A percentile compares a stretch with the other conserved stretches of the same genome.
These are phyloP conservation scores for Nemania sp. DNA, from an alignment of 2,329 filamentous ascomycete genomes.

Conservation along the genomic window DNA sequence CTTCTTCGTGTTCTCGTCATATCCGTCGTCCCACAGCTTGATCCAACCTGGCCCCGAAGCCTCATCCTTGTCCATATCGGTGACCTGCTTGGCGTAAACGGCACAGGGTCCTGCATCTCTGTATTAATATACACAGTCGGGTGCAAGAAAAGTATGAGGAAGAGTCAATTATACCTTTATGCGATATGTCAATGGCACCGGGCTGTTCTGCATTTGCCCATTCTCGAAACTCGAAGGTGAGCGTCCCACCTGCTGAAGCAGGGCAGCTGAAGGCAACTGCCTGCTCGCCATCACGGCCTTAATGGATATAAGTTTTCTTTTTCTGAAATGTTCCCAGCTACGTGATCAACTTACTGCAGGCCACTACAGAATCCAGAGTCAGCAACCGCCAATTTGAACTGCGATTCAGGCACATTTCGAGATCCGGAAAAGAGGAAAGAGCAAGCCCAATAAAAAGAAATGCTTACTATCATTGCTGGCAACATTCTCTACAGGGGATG, in stretches of 20 bases:
- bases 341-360: slow-evolving; percentile 61
- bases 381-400: not conserved
- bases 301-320: slow-evolving; percentile 25
- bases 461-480: slow-evolving; percentile 53
- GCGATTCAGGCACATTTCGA: not conserved
- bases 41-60: slow-evolving; percentile 73
- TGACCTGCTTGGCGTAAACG: slow-evolving; percentile 73
- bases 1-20: slow-evolving; percentile 54
- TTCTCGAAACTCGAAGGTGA: slow-evolving; percentile 69
- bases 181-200: slow-evolving; percentile 59
- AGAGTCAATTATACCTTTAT: slow-evolving; percentile 29
- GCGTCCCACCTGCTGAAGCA: slow-evolving; percentile 53
- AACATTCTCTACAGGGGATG: slow-evolving; percentile 60
- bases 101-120: slow-evolving; percentile 66
- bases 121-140: slow-evolving; percentile 33
- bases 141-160: not conserved
- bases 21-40: slow-evolving; percentile 74
- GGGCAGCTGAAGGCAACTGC: slow-evolving; percentile 54
- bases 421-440: too few relatives aligned
- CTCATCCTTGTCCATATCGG: slow-evolving; percentile 54
- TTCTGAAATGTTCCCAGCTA: slow-evolving; percentile 30
- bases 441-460: not conserved
- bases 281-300: slow-evolving; percentile 49
- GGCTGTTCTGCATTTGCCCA: slow-evolving; percentile 59
- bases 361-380: slow-evolving; percentile 46